Evolutionary conservation across 805 yeast genomes (phyloP), one percentile per base, ranked within the genome.

Genomic region (Candida multigemmis): DNA sequence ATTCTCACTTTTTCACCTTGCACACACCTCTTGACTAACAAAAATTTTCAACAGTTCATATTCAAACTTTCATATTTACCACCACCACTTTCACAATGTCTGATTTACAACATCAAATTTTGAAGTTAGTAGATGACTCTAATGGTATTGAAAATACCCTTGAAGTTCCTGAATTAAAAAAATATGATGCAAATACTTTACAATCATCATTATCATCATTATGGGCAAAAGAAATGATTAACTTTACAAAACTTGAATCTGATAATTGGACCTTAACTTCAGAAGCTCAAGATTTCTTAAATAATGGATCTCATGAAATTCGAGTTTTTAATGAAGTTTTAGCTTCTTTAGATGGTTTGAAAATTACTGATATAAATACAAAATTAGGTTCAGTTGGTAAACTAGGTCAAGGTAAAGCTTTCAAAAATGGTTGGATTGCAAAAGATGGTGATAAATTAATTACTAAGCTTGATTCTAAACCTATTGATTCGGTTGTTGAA

Each of bases 371-470:
- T 28, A 83, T 81, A 28, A 53, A 56, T 32, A 50, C 75, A 30
- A 70, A 78, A 38, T 64, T 89, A 58, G 96, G 96, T 31, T 62
- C 74, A 27, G 74, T 74, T 33, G 97, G 96, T 36, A 77, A 78
- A 42, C 69, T 89, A 38, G 99, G 98, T 37, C 98, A 91, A 62
- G 94, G 94, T 42, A 77, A 87, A 46, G 99, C 97, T 11, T 93
- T 91, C 71, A 89, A 86, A 58, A 87, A 87, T 54, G 93, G 94
- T 22, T 91, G 99, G 99, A 77, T 91, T 44, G 61, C 71, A 37
- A 91, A 93, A 53, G 82, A 79, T 33, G 93, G 89, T 32, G 94
- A 82, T 42, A 74, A 68, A 45, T 69, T 89, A 41, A 71, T 83
- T 26, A 51, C 82, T 16, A 72, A 74, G 37, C 64, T 77, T 17